Base-by-base conservation (phyloP, 192 early-diverging fungal genomes). In the Coemansia sp. region DNA sequence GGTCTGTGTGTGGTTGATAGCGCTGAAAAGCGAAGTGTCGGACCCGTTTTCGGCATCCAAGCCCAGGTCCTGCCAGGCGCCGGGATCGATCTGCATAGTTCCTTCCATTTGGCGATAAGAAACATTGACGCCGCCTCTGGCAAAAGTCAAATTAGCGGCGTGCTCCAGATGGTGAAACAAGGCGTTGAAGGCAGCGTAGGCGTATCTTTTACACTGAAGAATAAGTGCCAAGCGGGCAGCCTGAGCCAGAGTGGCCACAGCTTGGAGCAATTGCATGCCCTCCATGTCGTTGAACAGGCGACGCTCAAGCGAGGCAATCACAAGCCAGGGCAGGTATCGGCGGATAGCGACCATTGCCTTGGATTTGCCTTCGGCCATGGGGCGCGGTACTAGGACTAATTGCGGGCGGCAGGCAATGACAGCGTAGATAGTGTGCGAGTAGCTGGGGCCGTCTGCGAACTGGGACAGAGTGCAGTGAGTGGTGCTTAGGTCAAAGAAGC, bases 21-120 rank as follows among this genome's bases (percentile, higher is more conserved):
- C 67, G 26, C 62, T 49, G 19, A 75, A 73, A 13, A 77, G 58
- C 13, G 74, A 74, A 9, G 39, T 61, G 1, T 69, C 70, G 14
- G 42, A 9, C 5, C 59, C 64, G 7, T 50, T 43, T 8, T 30
- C 53, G 21, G 39, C 55, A 19, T 72, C 72, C 19, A 83, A 66
- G 4, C 58, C 68, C 17, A 83, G 42, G 21, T 83, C 75, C 1
- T 60, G 55, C 80, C 80, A 83, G 3, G 80, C 76, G 3, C 76
- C 76, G 6, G 80, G 80, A 30, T 83, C 80, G 30, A 83, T 83
- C 42, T 72, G 73, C 80, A 83, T 83, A 2, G 76, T 67, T 3
- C 80, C 80, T 59, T 77, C 76, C 73, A 75, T 83, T 50, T 83
- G 80, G 52, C 26, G 74, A 60, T 67, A 77, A 0, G 64, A 35